These are phyloP conservation scores for Gaultheria prostrata DNA, from an alignment of 148 eudicot genomes.

Conservation along the genomic window DNA sequence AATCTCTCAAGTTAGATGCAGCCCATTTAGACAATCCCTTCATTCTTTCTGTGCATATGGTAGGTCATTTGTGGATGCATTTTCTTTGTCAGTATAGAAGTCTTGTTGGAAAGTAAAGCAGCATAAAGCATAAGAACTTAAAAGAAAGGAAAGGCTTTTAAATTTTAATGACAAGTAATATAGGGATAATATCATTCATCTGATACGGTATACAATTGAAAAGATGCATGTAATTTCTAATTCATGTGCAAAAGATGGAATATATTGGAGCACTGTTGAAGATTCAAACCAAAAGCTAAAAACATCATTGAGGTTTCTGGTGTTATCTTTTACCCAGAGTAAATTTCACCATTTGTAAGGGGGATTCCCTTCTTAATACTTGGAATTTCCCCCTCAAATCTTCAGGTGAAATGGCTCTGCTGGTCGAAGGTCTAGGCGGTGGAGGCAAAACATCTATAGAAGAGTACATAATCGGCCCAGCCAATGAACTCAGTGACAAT, in stretches of 20 bases:
- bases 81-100: not conserved
- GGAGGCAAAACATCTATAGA: conserved; percentile 73
- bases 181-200: not conserved
- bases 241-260: not conserved
- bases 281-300: not conserved
- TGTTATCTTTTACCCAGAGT: not conserved
- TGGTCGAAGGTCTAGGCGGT: conserved; percentile 73
- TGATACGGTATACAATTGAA: not conserved
- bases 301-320: not conserved
- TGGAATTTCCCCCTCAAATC: not conserved
- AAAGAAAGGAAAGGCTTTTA: not conserved
- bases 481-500: conserved; percentile 32
- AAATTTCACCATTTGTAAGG: not conserved
- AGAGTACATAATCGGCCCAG: conserved; percentile 67
- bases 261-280: not conserved
- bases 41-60: conserved; percentile 2
- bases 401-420: conserved; percentile 79
- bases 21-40: not conserved
- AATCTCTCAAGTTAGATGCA: not conserved
- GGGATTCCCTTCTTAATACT: not conserved
- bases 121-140: not conserved
- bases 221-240: not conserved
- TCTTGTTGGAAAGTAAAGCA: conserved; percentile 2
- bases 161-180: not conserved
- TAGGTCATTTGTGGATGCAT: not conserved